Conservation (phyloP, 352 stramenopile genomes). For the Phytophthora melonis region DNA sequence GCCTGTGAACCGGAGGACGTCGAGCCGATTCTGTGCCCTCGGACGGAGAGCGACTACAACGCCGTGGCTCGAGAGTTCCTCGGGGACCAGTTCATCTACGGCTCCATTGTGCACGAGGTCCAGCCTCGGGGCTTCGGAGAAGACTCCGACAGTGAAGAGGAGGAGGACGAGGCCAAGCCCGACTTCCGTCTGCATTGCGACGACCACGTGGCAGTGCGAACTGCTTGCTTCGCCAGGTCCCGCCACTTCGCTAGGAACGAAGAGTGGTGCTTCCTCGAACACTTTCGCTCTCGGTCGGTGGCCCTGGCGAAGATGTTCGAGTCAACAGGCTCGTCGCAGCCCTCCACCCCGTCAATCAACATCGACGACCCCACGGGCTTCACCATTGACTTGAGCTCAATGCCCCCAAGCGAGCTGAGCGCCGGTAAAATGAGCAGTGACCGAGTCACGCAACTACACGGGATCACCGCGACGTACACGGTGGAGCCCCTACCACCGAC, state of each 20-base stretch:
- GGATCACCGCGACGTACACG: slow-evolving; percentile 46
- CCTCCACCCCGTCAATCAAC: slow-evolving; percentile 26
- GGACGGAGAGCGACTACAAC: slow-evolving; percentile 51
- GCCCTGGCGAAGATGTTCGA: slow-evolving; percentile 11
- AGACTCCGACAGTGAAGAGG: slow-evolving; percentile 14
- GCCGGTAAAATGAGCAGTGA: slow-evolving; percentile 43
- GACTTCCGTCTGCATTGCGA: slow-evolving; percentile 19
- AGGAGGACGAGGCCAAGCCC: not conserved
- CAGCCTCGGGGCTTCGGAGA: slow-evolving; percentile 27
- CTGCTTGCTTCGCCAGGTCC: slow-evolving; percentile 47
- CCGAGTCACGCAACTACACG: slow-evolving; percentile 49
- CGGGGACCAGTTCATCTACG: slow-evolving; percentile 61
- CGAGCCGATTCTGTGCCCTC: slow-evolving; percentile 34
- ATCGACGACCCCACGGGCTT: slow-evolving; percentile 37
- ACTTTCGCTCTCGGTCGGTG: slow-evolving; percentile 33
- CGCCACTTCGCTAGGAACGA: slow-evolving; percentile 49
- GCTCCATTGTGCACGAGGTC: slow-evolving; percentile 54
- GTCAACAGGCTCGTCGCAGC: slow-evolving; percentile 10
- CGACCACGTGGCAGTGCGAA: slow-evolving; percentile 52
- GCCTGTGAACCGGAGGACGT: slow-evolving; percentile 41
- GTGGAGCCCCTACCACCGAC: slow-evolving; percentile 42
- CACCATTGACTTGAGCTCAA: slow-evolving; percentile 43
- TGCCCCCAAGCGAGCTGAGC: slow-evolving; percentile 36
- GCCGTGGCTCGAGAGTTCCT: slow-evolving; percentile 30
- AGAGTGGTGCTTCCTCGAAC: slow-evolving; percentile 60